phyloP scores from a whole-genome alignment of 2,329 filamentous ascomycete species.

The Daldinia eschscholtzii region DNA sequence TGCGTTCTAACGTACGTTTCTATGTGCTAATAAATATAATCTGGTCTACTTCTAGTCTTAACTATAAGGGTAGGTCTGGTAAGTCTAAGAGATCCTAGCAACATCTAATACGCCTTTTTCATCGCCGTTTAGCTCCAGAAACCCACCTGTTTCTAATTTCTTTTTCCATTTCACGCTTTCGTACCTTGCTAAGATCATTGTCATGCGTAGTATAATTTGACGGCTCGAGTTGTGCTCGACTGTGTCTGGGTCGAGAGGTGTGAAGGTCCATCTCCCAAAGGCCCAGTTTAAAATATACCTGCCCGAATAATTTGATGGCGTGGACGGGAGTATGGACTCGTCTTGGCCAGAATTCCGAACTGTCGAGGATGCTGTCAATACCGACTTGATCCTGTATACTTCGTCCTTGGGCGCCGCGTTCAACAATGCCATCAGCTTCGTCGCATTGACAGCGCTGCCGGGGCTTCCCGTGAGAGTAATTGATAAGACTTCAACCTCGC shows the following conservation, averaged over 20 bases:
- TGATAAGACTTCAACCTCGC: constrained; percentile 92
- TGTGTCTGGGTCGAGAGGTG: constrained; percentile 63
- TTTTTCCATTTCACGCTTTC: constrained; percentile 84
- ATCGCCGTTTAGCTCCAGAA: constrained; percentile 63
- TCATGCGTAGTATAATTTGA: constrained; percentile 74
- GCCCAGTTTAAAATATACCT: constrained; percentile 98
- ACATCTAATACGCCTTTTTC: constrained; percentile 65
- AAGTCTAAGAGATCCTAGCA: constrained; percentile 57
- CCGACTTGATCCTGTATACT: constrained; percentile 92
- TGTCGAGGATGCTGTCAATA: constrained; percentile 61
- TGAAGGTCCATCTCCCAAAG: constrained; percentile 95
- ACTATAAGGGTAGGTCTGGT: not conserved
- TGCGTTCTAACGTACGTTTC: not conserved
- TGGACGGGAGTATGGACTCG: constrained; percentile 49
- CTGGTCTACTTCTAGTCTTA: constrained; percentile 6
- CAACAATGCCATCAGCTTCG: constrained; percentile 76
- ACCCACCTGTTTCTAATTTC: constrained; percentile 71
- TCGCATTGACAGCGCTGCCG: constrained; percentile 63
- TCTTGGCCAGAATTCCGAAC: constrained; percentile 67
- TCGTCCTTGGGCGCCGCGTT: constrained; percentile 87
- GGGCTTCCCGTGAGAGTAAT: constrained; percentile 71
- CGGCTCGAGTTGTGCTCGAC: constrained; percentile 67
- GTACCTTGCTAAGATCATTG: constrained; percentile 78
- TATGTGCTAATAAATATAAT: not conserved
- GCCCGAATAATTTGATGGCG: constrained; percentile 48